Percentiles rank a stretch among this genome's conserved stretches.
Conservation (phyloP, 2,329 filamentous ascomycete genomes). For the Venturia oleaginea region DNA sequence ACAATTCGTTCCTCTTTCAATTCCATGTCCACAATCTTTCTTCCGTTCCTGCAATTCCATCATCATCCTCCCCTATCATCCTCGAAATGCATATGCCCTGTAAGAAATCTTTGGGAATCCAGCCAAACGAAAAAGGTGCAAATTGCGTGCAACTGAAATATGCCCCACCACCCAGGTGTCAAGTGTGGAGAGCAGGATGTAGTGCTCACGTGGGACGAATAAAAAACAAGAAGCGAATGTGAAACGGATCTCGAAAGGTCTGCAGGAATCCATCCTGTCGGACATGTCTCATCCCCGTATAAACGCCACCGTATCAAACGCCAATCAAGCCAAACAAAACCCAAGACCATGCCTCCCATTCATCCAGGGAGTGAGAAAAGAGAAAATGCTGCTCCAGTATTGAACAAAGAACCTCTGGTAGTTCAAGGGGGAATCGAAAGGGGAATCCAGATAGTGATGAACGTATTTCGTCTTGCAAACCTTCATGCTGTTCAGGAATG, state of each 20-base stretch:
- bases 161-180: neutral
- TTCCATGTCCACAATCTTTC: neutral
- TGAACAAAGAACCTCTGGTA: slow-evolving; percentile 1
- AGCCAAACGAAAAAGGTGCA: neutral
- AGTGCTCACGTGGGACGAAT: neutral
- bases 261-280: neutral
- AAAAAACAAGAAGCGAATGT: slow-evolving; percentile 4
- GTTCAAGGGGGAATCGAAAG: slow-evolving; percentile 2
- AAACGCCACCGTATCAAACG: slow-evolving; percentile 3
- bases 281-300: neutral
- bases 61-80: neutral
- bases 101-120: slow-evolving; percentile 1
- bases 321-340: neutral
- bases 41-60: neutral
- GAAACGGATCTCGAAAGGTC: neutral
- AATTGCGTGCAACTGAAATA: neutral
- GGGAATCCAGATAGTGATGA: neutral
- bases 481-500: neutral
- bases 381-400: neutral
- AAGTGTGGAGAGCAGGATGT: neutral
- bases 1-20: neutral
- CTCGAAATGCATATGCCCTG: neutral
- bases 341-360: neutral
- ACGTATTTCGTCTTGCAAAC: neutral
- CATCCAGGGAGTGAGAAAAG: neutral